These are phyloP conservation scores for Talaromyces proteolyticus DNA, from an alignment of 495 filamentous ascomycete species.

Conservation along the genomic window DNA sequence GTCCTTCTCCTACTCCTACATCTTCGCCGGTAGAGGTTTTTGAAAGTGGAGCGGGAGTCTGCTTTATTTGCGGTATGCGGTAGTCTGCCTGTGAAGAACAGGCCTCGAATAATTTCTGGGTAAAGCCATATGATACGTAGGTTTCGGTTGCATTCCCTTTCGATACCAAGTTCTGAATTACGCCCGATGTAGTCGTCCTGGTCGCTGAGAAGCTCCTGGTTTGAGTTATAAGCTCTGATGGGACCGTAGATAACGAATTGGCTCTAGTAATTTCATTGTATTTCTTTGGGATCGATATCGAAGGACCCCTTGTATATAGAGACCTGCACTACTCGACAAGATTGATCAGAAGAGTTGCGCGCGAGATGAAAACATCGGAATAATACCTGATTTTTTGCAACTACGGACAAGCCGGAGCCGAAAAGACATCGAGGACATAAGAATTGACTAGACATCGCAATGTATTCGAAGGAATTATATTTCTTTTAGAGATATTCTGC, in stretches of 20 bases:
- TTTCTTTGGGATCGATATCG: neutral
- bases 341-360: neutral
- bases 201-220: constrained; percentile 1
- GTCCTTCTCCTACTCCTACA: constrained; percentile 64
- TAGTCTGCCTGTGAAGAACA: constrained; percentile 76
- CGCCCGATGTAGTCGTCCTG: neutral
- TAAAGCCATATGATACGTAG: constrained; percentile 72
- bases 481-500: neutral
- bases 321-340: neutral
- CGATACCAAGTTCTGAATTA: constrained; percentile 12
- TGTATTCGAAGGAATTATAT: neutral
- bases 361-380: neutral
- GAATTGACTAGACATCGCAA: constrained; percentile 3
- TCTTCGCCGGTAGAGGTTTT: constrained; percentile 69
- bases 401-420: neutral
- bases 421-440: constrained; percentile 3
- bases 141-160: constrained; percentile 49
- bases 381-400: constrained; percentile 6
- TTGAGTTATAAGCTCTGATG: neutral
- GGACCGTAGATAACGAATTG: too few species aligned
- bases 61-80: constrained; percentile 49
- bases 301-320: constrained; percentile 1
- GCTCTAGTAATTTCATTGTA: neutral
- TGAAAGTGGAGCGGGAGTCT: constrained; percentile 50
- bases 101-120: constrained; percentile 70